Conservation (phyloP, 345 rosid species). For the Streptanthus diversifolius region DNA sequence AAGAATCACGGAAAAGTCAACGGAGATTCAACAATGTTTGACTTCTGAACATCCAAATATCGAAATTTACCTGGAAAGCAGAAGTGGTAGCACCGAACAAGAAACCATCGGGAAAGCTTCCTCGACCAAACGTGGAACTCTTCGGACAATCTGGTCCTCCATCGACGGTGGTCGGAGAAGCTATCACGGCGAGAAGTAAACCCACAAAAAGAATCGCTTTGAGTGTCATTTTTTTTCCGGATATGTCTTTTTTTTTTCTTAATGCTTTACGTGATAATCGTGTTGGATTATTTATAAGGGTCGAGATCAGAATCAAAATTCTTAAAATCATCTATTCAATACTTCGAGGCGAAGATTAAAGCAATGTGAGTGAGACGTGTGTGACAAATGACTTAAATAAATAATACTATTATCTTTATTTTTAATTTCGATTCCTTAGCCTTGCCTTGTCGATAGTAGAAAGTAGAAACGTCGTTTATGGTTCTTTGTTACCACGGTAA, state of each 20-base stretch:
- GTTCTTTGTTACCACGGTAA: not conserved
- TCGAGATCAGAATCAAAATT: not conserved
- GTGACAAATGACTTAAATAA: not conserved
- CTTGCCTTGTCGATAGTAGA: not conserved
- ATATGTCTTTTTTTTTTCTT: not conserved
- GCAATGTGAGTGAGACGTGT: constrained; percentile 27
- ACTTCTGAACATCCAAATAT: not conserved
- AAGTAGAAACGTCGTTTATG: not conserved
- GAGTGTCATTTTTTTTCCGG: constrained; percentile 6
- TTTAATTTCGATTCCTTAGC: constrained; percentile 1
- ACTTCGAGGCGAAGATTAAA: constrained; percentile 36
- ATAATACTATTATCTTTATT: not conserved
- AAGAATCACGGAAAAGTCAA: constrained; percentile 1
- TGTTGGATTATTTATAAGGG: constrained; percentile 28
- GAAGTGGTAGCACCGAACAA: constrained; percentile 38
- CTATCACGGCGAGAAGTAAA: constrained; percentile 5
- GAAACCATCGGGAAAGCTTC: constrained; percentile 37
- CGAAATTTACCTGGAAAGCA: constrained; percentile 33
- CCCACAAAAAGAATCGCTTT: constrained; percentile 30
- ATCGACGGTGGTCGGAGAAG: constrained; percentile 18
- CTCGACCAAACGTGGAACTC: constrained; percentile 30
- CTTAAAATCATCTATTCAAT: not conserved
- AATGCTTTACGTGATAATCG: not conserved
- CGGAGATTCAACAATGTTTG: not conserved
- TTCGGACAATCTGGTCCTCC: constrained; percentile 20